Evolutionary conservation across 2,329 filamentous ascomycete genomes (phyloP).

Genomic region (Botryotinia narcissicola): DNA sequence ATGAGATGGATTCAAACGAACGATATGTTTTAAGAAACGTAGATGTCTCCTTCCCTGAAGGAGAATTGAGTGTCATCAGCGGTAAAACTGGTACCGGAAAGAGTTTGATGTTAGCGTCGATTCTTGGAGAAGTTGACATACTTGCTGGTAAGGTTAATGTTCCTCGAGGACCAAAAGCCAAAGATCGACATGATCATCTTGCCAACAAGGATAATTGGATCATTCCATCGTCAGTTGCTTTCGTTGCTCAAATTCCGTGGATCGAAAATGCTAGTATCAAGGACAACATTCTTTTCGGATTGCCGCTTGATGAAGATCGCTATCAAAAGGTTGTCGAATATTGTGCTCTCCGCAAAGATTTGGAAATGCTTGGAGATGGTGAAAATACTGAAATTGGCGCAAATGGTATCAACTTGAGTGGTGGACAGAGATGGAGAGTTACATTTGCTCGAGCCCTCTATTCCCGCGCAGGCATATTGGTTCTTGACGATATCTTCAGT

Average conservation of each 20-base stretch:
- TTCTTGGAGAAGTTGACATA: constrained; percentile 73
- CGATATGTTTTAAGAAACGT: constrained; percentile 65
- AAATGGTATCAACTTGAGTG: constrained; percentile 80
- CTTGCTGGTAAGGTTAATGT: constrained; percentile 59
- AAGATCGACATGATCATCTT: constrained; percentile 58
- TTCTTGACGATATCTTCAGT: constrained; percentile 83
- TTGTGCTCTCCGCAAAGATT: constrained; percentile 72
- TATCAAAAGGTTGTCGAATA: constrained; percentile 69
- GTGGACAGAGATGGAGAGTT: constrained; percentile 80
- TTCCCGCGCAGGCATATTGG: constrained; percentile 70
- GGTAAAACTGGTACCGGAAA: constrained; percentile 78
- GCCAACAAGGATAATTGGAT: constrained; percentile 65
- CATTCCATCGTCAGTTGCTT: constrained; percentile 66
- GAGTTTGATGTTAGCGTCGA: constrained; percentile 68
- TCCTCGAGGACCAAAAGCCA: constrained; percentile 49
- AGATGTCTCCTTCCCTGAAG: constrained; percentile 63
- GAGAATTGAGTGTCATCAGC: constrained; percentile 70
- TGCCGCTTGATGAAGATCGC: constrained; percentile 66
- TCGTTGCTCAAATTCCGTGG: constrained; percentile 76
- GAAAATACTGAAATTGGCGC: constrained; percentile 80
- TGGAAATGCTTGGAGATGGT: constrained; percentile 73
- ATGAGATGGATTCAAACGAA: constrained; percentile 53
- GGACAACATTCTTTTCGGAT: constrained; percentile 75
- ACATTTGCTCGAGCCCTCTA: constrained; percentile 79
- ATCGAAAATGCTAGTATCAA: constrained; percentile 78